These are phyloP conservation scores for Neurospora sp. DNA, from an alignment of 495 filamentous ascomycete genomes.

Conservation along the genomic window DNA sequence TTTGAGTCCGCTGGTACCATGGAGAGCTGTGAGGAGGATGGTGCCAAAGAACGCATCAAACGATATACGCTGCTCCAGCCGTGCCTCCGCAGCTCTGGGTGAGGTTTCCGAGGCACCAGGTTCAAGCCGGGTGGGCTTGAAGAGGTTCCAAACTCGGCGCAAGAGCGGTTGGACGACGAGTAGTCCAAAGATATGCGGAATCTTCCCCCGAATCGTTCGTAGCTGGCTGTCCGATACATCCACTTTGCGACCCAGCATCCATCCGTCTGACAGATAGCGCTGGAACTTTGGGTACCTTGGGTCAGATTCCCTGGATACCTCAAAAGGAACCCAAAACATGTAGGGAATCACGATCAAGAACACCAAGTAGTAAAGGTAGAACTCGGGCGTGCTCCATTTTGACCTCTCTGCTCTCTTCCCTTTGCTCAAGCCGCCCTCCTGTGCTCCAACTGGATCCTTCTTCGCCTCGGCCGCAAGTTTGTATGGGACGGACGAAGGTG, in stretches of 20 bases:
- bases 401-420: constrained; percentile 40
- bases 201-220: constrained; percentile 72
- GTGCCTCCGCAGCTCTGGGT: constrained; percentile 48
- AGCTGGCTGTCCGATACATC: constrained; percentile 91
- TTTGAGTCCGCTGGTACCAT: constrained; percentile 80
- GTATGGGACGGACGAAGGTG: constrained; percentile 56
- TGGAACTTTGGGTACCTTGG: constrained; percentile 71
- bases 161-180: constrained; percentile 68
- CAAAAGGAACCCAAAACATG: constrained; percentile 84
- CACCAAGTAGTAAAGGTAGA: constrained; percentile 68
- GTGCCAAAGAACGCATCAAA: constrained; percentile 81
- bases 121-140: constrained; percentile 19
- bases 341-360: constrained; percentile 59
- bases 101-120: constrained; percentile 4
- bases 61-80: constrained; percentile 62
- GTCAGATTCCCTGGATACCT: constrained; percentile 81
- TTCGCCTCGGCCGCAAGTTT: constrained; percentile 36
- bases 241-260: constrained; percentile 94
- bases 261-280: constrained; percentile 63
- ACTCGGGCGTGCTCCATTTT: constrained; percentile 81
- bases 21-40: constrained; percentile 65
- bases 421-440: constrained; percentile 17
- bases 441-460: constrained; percentile 19
- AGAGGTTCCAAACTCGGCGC: constrained; percentile 55
- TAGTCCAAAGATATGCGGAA: constrained; percentile 66